phyloP scores from a whole-genome alignment of 371 early-diverging fungal genomes.

The Syncephalis plumigaleata region DNA sequence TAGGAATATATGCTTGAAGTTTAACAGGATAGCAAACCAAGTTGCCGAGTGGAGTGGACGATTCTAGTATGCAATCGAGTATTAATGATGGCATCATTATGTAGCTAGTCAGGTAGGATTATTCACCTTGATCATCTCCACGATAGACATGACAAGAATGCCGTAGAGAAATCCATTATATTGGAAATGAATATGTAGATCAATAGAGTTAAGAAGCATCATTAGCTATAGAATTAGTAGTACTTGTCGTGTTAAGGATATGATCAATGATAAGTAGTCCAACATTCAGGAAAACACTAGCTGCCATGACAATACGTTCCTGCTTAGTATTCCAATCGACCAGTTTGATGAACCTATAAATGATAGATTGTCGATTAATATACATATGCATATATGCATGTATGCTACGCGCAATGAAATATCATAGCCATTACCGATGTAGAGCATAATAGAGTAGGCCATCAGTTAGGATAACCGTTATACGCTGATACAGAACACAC shows the following conservation, averaged over 20 bases:
- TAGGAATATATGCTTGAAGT: slow-evolving; percentile 93
- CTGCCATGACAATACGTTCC: slow-evolving; percentile 17
- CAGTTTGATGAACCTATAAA: slow-evolving; percentile 9
- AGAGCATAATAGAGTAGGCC: slow-evolving; percentile 53
- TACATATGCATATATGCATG: too few relatives aligned
- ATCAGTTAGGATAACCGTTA: slow-evolving; percentile 69
- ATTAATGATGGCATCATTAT: too few relatives aligned
- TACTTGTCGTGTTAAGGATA: slow-evolving; percentile 9
- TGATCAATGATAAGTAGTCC: slow-evolving; percentile 76
- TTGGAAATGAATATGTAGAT: slow-evolving; percentile 81
- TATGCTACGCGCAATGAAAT: too few relatives aligned
- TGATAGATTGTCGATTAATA: slow-evolving; percentile 14
- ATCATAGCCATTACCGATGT: slow-evolving; percentile 35
- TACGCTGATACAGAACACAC: slow-evolving; percentile 73
- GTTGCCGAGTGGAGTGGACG: slow-evolving; percentile 48
- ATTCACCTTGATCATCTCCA: slow-evolving; percentile 48
- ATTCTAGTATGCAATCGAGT: too few relatives aligned
- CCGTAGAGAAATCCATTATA: slow-evolving; percentile 93
- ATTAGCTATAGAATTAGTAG: slow-evolving; percentile 6
- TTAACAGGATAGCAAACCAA: slow-evolving; percentile 71
- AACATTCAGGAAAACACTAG: slow-evolving; percentile 59
- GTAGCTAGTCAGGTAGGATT: too few relatives aligned
- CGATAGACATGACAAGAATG: slow-evolving; percentile 62
- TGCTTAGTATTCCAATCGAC: slow-evolving; percentile 3
- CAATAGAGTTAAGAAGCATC: slow-evolving; percentile 9